Base-by-base conservation (phyloP, 2,329 filamentous ascomycete species). In the Fusarium torreyae region DNA sequence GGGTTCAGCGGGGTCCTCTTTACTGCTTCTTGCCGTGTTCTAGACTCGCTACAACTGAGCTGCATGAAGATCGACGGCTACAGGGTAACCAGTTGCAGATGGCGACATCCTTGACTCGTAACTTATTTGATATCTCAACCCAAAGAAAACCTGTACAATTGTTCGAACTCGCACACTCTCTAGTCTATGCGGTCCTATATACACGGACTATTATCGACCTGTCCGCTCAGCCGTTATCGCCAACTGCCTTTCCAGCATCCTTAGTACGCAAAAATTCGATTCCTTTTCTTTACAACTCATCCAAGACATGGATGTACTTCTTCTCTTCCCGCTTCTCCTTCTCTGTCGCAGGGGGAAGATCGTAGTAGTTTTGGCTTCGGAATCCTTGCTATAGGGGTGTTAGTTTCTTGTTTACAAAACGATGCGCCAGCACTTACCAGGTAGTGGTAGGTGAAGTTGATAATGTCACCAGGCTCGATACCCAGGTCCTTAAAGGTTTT, bases 401-500 rank as follows among this genome's bases (percentile, higher is more conserved):
- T 34, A 72, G 43, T 28, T 22, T 18, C 20, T 28, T 20, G 8
- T 28, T 40, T 22, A 31, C 17, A 14, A 18, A 15, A 28, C 13
- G 17, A 34, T 6, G 50, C 9, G 31, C n/a, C 17, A 28, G 31
- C 36, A 83, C 92, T 82, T 85, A 96, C 94, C 85, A 98, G 82
- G 83, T 99, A 99, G 81, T 97, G 92, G 82, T 95, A 98, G 71
- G 94, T 97, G 79, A 94, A 89, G 80, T 92, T 91, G 80, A 88
- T 90, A 75, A 98, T 88, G 69, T 98, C 94, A 46, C 89, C 92
- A 31, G 95, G 93, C 81, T 94, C 92, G 70, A 99, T 97, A 65
- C 89, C 93, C 46, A 99, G 87, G 77, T 98, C 94, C 81, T 92
- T 92, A 84, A 98, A 97, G 3, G 96, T 98, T 88, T 98, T 98